Conservation (phyloP, 495 filamentous ascomycete species). For the Schizothecium vesticola region DNA sequence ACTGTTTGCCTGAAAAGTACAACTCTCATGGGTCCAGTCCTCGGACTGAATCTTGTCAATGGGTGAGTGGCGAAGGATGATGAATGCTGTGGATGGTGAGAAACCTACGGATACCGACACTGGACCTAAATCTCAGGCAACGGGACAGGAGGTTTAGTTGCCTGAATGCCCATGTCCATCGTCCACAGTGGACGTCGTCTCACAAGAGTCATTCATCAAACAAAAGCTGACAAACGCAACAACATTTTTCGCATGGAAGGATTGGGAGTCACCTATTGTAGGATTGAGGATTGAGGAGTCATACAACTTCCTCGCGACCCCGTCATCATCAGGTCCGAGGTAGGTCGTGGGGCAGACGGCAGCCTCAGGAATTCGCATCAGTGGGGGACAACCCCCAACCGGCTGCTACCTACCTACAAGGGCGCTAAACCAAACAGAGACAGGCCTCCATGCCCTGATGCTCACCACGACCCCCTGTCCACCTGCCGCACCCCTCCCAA, state of each 20-base stretch:
- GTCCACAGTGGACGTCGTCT: background rate
- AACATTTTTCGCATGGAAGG: background rate
- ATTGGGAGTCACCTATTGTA: background rate
- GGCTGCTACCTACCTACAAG: background rate
- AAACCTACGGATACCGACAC: background rate
- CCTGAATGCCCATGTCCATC: background rate
- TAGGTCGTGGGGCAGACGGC: background rate
- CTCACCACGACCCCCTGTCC: background rate
- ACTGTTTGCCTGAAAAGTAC: background rate
- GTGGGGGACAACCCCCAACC: background rate
- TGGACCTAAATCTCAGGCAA: background rate
- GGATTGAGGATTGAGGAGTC: background rate
- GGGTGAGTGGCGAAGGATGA: background rate
- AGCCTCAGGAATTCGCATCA: background rate
- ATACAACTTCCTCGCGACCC: background rate
- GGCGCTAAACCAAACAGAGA: background rate
- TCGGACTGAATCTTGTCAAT: background rate
- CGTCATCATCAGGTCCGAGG: background rate
- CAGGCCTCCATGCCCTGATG: background rate
- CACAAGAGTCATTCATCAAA: background rate
- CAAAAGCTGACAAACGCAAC: background rate
- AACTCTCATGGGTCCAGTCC: background rate
- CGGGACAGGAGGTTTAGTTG: background rate
- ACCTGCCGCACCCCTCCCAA: background rate
- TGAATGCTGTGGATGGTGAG: background rate